These are phyloP conservation scores for Pleurotus sapidus DNA, from an alignment of 768 basidiomycete genomes.

Conservation along the genomic window DNA sequence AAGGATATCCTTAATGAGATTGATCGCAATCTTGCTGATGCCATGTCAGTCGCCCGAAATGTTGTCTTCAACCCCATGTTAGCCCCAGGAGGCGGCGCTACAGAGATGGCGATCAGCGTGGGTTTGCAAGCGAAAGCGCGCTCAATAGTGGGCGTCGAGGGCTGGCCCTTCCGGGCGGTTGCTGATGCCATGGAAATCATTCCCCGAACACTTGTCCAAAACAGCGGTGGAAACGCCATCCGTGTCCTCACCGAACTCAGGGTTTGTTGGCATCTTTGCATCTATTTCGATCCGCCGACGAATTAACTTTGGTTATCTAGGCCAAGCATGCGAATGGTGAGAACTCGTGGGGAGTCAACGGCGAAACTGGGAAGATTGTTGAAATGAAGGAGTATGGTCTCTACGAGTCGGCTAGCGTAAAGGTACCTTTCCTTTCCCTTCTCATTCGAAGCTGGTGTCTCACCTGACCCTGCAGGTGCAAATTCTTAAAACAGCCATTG, in stretches of 20 bases:
- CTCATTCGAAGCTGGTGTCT: not conserved
- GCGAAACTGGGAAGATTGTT: conserved; percentile 92
- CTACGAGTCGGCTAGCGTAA: conserved; percentile 95
- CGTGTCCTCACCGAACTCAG: conserved; percentile 90
- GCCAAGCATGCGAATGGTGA: conserved; percentile 95
- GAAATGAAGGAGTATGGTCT: conserved; percentile 95
- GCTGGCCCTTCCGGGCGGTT: conserved; percentile 88
- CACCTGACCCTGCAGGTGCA: conserved; percentile 58
- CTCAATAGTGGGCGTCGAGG: conserved; percentile 82
- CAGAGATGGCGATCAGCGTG: conserved; percentile 96
- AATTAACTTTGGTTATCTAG: conserved; percentile 33
- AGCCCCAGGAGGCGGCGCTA: conserved; percentile 95
- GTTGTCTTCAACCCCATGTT: conserved; percentile 93
- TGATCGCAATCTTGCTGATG: conserved; percentile 95
- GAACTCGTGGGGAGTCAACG: conserved; percentile 91
- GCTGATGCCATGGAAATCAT: conserved; percentile 98
- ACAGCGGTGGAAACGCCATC: conserved; percentile 93
- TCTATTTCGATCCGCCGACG: conserved; percentile 4
- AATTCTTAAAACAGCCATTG: conserved; percentile 95
- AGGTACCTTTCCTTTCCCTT: conserved; percentile 40
- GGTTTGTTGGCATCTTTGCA: conserved; percentile 42
- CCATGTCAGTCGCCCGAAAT: conserved; percentile 96
- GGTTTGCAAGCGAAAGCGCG: conserved; percentile 79
- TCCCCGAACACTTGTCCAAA: conserved; percentile 92
- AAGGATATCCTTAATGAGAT: conserved; percentile 99